Evolutionary conservation across 208 protist species (phyloP).

Genomic region (Trypanosoma theileri): DNA sequence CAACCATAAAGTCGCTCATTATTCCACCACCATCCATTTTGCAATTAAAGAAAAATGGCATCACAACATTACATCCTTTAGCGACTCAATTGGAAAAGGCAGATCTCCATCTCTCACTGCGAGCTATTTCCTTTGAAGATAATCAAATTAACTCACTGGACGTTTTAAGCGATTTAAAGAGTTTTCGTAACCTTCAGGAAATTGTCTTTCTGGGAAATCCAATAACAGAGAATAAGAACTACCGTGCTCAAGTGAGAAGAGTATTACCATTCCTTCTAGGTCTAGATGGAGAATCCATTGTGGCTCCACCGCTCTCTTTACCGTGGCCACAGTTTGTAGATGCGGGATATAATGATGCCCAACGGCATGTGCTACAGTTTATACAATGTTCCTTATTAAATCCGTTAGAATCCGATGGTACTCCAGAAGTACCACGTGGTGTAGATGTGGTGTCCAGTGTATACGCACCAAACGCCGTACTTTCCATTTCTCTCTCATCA

Average conservation of each 20-base stretch:
- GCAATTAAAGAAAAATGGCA: conserved; percentile 60
- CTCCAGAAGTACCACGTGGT: conserved; percentile 30
- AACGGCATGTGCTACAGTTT: conserved; percentile 69
- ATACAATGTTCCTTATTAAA: conserved; percentile 55
- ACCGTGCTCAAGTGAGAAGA: conserved; percentile 55
- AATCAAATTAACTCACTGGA: conserved; percentile 64
- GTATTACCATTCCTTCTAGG: conserved; percentile 66
- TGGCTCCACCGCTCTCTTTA: conserved; percentile 53
- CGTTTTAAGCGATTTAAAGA: conserved; percentile 48
- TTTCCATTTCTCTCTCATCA: conserved; percentile 68
- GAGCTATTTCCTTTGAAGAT: conserved; percentile 57
- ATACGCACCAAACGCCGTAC: conserved; percentile 57
- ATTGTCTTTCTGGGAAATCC: conserved; percentile 73
- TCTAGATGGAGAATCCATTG: conserved; percentile 56
- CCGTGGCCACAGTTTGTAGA: conserved; percentile 70
- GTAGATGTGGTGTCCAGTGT: conserved; percentile 77
- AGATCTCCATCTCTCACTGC: conserved; percentile 54
- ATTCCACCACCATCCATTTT: conserved; percentile 62
- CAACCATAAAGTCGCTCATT: conserved; percentile 63
- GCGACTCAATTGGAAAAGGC: conserved; percentile 58
- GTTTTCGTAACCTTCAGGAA: conserved; percentile 65
- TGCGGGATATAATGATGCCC: conserved; percentile 22
- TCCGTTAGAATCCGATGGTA: conserved; percentile 28
- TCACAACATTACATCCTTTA: conserved; percentile 62
- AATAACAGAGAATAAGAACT: conserved; percentile 44